Evolutionary conservation across 2,329 filamentous ascomycete species (phyloP), one percentile per base, ranked within the genome.

Genomic region (Nemania sp.): DNA sequence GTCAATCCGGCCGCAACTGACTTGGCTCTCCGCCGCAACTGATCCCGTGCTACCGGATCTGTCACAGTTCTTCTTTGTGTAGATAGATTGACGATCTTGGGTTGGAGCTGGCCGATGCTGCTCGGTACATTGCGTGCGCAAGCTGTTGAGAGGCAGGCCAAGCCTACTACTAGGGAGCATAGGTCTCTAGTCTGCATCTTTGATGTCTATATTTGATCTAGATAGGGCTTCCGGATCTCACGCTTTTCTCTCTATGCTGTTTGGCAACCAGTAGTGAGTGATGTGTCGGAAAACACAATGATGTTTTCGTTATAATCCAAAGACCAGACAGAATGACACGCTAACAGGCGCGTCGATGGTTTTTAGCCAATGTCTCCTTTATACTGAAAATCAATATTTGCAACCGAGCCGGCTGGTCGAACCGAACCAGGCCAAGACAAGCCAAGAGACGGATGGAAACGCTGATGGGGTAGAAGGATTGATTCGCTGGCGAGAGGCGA

Each of bases 1-100:
- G 83, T 79, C 37, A 86, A 68, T 2, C 62, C 67, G n/a, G 73
- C 74, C 41, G 70, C 63, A 5, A 82, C 66, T 1, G 76, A 72
- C 2, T 68, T 72, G 1, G 69, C 72, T 48, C 75, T 73, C 58
- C 80, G 78, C 48, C 72, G 73, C 64, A 77, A 64, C 49, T 71
- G 71, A 61, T 82, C 78, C 31, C 75, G 69, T 19, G 69, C 66
- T 15, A 76, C 56, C 3, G 78, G 78, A 51, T 80, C 70, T 36
- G 63, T 45, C 34, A 77, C 60, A 6, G 63, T 59, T 34, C 61
- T 70, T 54, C 76, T 73, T 55, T 79, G 70, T 4, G 77, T 75
- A 34, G 74, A 63, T 52, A 83, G 62, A 44, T 68, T 68, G 44
- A 84, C 67, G 5, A 83, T 78, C 34, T 72, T 76, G 2, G 76